Base-by-base conservation (phyloP, 225 moss, liverwort and hornwort genomes). In the Straminergon stramineum region DNA sequence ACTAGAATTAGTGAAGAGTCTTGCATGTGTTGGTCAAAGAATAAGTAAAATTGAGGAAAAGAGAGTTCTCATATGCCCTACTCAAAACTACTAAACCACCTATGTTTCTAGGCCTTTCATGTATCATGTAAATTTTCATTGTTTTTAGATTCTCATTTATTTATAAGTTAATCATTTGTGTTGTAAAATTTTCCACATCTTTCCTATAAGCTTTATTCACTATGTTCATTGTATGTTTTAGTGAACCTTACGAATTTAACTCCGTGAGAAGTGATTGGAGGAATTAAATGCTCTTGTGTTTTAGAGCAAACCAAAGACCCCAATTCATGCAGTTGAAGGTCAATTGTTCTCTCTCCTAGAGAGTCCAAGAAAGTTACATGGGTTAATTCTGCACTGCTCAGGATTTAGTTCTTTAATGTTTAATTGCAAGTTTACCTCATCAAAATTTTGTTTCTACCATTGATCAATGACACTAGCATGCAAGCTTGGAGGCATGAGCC, bases 301-400 rank as follows among this genome's bases (percentile, higher is more conserved):
- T 32, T 89, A 77, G 67, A 84, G 56, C 64, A 81, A 91, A 24
- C 64, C 88, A 26, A 91, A 91, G 63, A 39, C 88, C 30, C 88
- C 75, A 76, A 90, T 86, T 69, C 58, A 86, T 61, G 91, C 37
- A 80, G 79, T 70, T 81, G 92, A 85, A 67, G 45, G 34, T 52
- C 88, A 80, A 68, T 71, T 67, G 41, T 88, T 84, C 41, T 64
- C 81, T 65, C 88, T 90, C 77, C 52, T 87, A 7, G 68, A 84
- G 78, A 92, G 91, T 85, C 90, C 91, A 27, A 90, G 89, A 85
- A 91, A 85, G 88, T 85, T 87, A 56, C 92, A 91, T 84, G 94
- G 92, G 92, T 94, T 61, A 82, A 91, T 67, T 30, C 66, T 20
- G 17, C 51, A n/a, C 53, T 84, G 43, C 22, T n/a, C n/a, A 57